Base-by-base conservation (phyloP, 768 basidiomycete genomes). In the Psilocybe azurescens region DNA sequence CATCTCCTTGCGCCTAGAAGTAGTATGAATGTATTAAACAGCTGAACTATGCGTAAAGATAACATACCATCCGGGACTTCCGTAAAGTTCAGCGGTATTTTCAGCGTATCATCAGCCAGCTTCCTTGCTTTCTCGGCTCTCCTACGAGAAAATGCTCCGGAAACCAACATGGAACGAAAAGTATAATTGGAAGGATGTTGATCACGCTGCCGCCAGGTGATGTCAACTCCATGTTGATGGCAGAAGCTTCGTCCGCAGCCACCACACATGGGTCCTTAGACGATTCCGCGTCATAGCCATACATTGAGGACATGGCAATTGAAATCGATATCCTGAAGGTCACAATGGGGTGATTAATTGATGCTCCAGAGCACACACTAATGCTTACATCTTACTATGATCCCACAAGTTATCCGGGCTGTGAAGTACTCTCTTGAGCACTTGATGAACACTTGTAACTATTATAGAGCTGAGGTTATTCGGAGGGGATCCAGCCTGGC, bases 221-320 rank as follows among this genome's bases (percentile, higher is more conserved):
- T n/a, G n/a, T n/a, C n/a, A n/a, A n/a, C n/a, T n/a, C n/a, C n/a
- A n/a, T n/a, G n/a, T n/a, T n/a, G n/a, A 63, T 49, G 1, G 28
- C 29, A 6, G 61, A 32, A 16, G 46, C 50, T n/a, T 59, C 58
- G 7, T 69, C 64, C 4, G 65, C 61, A 13, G 58, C 57, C 6
- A 50, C 38, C 13, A 69, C 48, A 20, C 50, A 63, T 5, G 52
- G 65, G 20, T 69, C 69, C 11, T 62, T 51, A 9, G 60, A 18
- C 9, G 60, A 58, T 29, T 60, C 20, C 5, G 64, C 52, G 29
- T 53, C 75, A 74, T 1, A n/a, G n/a, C n/a, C n/a, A n/a, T n/a
- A n/a, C n/a, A n/a, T n/a, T n/a, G n/a, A n/a, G n/a, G n/a, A n/a
- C n/a, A n/a, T n/a, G n/a, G n/a, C n/a, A n/a, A n/a, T n/a, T n/a